Percentiles rank a stretch among this genome's conserved stretches.
Conservation (phyloP, 306 rosid genomes). For the Begonia peltatifolia region DNA sequence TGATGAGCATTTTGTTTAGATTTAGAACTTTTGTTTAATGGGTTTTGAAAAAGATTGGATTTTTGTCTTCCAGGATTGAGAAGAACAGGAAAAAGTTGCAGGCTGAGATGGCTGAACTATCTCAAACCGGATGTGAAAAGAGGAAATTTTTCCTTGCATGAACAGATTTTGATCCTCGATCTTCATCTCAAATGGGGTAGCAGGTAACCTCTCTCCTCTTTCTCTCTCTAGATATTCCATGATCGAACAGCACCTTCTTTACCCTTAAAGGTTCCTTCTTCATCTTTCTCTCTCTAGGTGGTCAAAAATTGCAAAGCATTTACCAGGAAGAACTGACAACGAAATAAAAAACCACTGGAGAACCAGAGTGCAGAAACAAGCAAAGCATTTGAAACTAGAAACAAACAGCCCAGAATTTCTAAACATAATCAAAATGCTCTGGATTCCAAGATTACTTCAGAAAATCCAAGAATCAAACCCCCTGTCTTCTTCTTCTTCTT, state of each 20-base stretch:
- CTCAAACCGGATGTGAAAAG: constrained; percentile 61
- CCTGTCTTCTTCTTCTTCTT: constrained; percentile 12
- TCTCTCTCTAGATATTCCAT: no score
- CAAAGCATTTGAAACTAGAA: constrained; percentile 36
- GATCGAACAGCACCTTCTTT: no score
- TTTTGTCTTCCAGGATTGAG: constrained; percentile 25
- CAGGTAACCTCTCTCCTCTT: constrained; percentile 15
- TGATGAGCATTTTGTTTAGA: no score
- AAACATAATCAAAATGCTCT: constrained; percentile 19
- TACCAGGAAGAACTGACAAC: constrained; percentile 74
- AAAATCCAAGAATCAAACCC: constrained; percentile 18
- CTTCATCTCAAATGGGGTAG: constrained; percentile 70
- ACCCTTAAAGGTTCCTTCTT: no score
- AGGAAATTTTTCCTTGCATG: constrained; percentile 49
- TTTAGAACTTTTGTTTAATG: no score
- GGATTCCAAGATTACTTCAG: constrained; percentile 39
- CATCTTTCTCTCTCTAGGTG: constrained; percentile 24
- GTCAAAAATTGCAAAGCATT: constrained; percentile 53
- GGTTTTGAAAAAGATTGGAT: no score
- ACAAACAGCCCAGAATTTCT: constrained; percentile 24
- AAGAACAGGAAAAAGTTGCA: constrained; percentile 74
- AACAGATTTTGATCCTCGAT: constrained; percentile 55
- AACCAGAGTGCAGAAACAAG: constrained; percentile 60
- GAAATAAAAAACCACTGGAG: constrained; percentile 81
- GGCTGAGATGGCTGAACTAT: constrained; percentile 76